Evolutionary conservation across 1,284 basidiomycete genomes (phyloP).

Genomic region (Testicularia cyperi): DNA sequence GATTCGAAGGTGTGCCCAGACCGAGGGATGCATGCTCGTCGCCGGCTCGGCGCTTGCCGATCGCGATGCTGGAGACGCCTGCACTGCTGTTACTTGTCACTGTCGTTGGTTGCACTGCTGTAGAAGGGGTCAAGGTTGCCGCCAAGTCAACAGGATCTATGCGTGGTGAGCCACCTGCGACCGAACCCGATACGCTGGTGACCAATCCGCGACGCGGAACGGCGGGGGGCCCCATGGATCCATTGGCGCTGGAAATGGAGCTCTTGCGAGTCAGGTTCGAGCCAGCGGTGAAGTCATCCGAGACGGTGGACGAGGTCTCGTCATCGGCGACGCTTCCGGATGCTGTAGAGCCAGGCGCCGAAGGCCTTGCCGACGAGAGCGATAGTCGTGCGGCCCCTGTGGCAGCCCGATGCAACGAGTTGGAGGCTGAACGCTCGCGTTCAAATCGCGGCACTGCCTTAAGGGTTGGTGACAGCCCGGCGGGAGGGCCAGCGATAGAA

Average conservation of each 20-base stretch:
- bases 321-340: slow-evolving; percentile 11
- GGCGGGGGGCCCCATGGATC: slow-evolving; percentile 39
- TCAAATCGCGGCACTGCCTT: slow-evolving; percentile 12
- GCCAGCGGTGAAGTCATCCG: slow-evolving; percentile 21
- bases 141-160: too few relatives aligned
- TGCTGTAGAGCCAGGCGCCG: slow-evolving; percentile 12
- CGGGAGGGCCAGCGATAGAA: too few relatives aligned
- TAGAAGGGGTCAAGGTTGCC: too few relatives aligned
- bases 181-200: too few relatives aligned
- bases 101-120: too few relatives aligned
- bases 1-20: slow-evolving; percentile 29
- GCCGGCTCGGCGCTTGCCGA: slow-evolving; percentile 34
- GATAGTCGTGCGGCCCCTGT: slow-evolving; percentile 12
- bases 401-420: slow-evolving; percentile 25
- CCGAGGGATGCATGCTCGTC: slow-evolving; percentile 30
- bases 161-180: too few relatives aligned
- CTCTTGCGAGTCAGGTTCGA: slow-evolving; percentile 35
- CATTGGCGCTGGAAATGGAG: slow-evolving; percentile 32
- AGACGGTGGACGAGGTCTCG: slow-evolving; percentile 21
- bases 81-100: slow-evolving; percentile 15
- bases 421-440: slow-evolving; percentile 21
- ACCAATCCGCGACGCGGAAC: slow-evolving; percentile 27
- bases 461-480: slow-evolving; percentile 8
- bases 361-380: slow-evolving; percentile 17
- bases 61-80: slow-evolving; percentile 20